Conservation (phyloP, 176 grass and related monocot species). For the Otatea glauca region DNA sequence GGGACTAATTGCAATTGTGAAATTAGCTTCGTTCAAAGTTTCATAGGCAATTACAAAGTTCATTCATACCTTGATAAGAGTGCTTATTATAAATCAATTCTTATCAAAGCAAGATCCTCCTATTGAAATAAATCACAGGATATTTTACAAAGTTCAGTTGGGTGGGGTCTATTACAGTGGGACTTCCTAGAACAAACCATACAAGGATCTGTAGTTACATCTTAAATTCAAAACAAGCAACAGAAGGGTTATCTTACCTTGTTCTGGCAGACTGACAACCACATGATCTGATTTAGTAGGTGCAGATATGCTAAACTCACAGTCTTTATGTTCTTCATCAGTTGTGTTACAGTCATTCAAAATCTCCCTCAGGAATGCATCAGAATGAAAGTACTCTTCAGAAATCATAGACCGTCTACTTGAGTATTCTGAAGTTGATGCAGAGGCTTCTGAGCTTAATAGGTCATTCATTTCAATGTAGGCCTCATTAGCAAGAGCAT, state of each 20-base stretch:
- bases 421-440: slow-evolving; percentile 69
- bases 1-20: not conserved
- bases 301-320: slow-evolving; percentile 37
- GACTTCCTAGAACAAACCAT: not conserved
- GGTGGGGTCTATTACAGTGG: not conserved
- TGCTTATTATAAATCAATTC: too few relatives aligned
- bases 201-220: not conserved
- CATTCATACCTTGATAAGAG: too few relatives aligned
- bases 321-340: slow-evolving; percentile 30
- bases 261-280: slow-evolving; percentile 48
- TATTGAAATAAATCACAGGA: too few relatives aligned
- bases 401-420: slow-evolving; percentile 50
- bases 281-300: slow-evolving; percentile 40
- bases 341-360: slow-evolving; percentile 30
- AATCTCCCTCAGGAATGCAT: slow-evolving; percentile 53
- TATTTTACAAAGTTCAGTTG: not conserved
- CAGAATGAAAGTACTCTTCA: slow-evolving; percentile 60
- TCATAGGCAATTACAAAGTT: not conserved
- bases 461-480: slow-evolving; percentile 70
- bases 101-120: too few relatives aligned
- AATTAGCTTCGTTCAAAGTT: not conserved
- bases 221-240: slow-evolving; percentile 1
- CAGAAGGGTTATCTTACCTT: slow-evolving; percentile 43
- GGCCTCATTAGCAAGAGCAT: slow-evolving; percentile 40
- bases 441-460: slow-evolving; percentile 45